Evolutionary conservation across 768 basidiomycete species (phyloP), one percentile per base, ranked within the genome.

Genomic region (Xerocomellus dryophilus): DNA sequence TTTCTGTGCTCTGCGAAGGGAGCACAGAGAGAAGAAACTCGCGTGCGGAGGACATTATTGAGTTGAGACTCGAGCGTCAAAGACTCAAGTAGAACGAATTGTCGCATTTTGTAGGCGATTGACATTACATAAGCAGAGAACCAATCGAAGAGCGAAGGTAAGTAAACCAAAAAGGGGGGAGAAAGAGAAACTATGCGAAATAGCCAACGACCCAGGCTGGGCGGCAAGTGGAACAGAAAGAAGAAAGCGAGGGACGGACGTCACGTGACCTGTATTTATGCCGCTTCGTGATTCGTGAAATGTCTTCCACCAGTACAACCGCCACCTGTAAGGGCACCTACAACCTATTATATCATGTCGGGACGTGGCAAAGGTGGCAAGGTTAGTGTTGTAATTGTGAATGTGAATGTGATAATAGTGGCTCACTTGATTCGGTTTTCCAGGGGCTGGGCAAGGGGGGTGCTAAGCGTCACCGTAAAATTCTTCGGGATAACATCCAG

Each of bases 351-450:
- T 39, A 39, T 50, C 69, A 85, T 90, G 88, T 89, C 88, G 75
- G 90, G 89, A 73, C 88, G 89, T 68, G 89, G 89, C 69, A 91
- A 90, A 79, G 83, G 88, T 71, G 88, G 88, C 70, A 90, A 89
- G 78, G 80, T 47, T 20, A 8, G 41, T 40, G 6, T 32, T 38
- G 11, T 3, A 8, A 11, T 21, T 12, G 4, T 32, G 18, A n/a
- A 10, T 44, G 2, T 49, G 41, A 18, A 10, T 44, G 2, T 49
- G 41, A 18, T 18, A 50, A 21, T 34, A 32, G 47, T 29, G 17
- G 6, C 43, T 34, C 10, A 56, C 36, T 17, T 39, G 47, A 43
- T 27, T 50, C 18, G 50, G 18, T 34, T 39, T 32, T 59, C 23
- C 60, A 80, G 80, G 88, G 88, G 69, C 84, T 91, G 70, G 89